Evolutionary conservation across 2,329 filamentous ascomycete species (phyloP), one percentile per base, ranked within the genome.

Genomic region (Fusarium agapanthi): DNA sequence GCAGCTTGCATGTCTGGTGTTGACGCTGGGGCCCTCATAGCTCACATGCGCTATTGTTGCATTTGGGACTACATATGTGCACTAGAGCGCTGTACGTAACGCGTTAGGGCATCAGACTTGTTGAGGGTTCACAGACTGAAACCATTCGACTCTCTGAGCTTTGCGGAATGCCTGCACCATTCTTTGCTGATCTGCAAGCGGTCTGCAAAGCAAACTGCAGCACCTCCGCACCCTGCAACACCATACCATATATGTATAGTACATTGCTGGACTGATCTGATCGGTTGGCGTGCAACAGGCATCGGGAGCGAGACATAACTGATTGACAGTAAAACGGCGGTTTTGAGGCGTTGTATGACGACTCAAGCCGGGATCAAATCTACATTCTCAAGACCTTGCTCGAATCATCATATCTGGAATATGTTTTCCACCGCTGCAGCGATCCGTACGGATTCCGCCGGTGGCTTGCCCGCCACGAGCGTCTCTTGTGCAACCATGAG

Each of bases 111-210:
- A 73, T 62, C 65, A 70, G 55, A 65, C 54, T 55, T 67, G 61
- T 50, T 76, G 59, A 73, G 65, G 69, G 57, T 76, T 76, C 74
- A 76, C 66, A 64, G 50, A 37, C 61, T 59, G 68, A 72, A 71
- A 70, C 74, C 72, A 72, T 63, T 66, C 67, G 40, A 67, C 56
- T 61, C 59, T 62, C 53, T 60, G 69, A 64, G 56, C 61, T 62
- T 55, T 54, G 57, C 56, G 55, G 61, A 73, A 71, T 73, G 47
- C 61, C 56, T 73, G 67, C 50, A 65, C 73, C 41, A 69, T 51
- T 57, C 30, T 38, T 73, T 70, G 65, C 70, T 74, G 72, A 71
- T 76, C 70, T 73, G 62, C 67, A 68, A 69, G 74, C 74, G 69
- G 74, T 74, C 67, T 75, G 67, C 61, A 40, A 59, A 61, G 70